A percentile compares a stretch with the other conserved stretches of the same genome.
These are phyloP conservation scores for Boletellus sp. DNA, from an alignment of 1,284 basidiomycete species.

Conservation along the genomic window DNA sequence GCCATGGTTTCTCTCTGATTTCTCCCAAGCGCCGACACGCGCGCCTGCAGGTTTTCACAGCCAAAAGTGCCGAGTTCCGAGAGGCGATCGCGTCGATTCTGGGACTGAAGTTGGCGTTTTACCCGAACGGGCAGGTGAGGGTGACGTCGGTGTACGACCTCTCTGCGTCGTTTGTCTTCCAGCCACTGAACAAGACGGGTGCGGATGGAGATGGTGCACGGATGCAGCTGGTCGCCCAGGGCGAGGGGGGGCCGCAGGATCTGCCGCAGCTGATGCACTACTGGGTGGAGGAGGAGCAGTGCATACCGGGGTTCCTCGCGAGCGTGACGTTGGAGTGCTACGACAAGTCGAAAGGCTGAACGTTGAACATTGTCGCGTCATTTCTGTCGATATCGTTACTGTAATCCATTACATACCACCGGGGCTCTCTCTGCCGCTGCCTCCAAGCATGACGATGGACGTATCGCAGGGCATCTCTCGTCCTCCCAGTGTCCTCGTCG, in stretches of 20 bases:
- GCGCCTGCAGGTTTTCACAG: conserved; percentile 53
- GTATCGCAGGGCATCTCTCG: too few relatives aligned
- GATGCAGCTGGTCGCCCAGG: conserved; percentile 69
- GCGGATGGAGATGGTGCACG: conserved; percentile 39
- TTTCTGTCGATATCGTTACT: too few relatives aligned
- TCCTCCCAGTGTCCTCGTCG: neutral
- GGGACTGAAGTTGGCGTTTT: conserved; percentile 82
- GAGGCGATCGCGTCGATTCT: conserved; percentile 78
- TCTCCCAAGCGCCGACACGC: neutral
- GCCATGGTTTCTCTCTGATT: neutral
- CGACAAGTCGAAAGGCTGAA: conserved; percentile 48
- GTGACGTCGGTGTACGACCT: conserved; percentile 81
- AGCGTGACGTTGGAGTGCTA: conserved; percentile 73
- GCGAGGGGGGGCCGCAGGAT: conserved; percentile 67
- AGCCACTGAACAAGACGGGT: conserved; percentile 40
- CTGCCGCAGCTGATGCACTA: conserved; percentile 62
- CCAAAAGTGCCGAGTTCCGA: conserved; percentile 78
- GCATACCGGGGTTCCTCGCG: conserved; percentile 73
- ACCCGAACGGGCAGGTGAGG: conserved; percentile 78
- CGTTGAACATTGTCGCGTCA: neutral
- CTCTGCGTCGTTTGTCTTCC: conserved; percentile 67
- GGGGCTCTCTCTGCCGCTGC: too few relatives aligned
- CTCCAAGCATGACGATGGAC: too few relatives aligned
- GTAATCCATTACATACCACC: too few relatives aligned
- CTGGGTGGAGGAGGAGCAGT: conserved; percentile 70